Evolutionary conservation across 805 yeast genomes (phyloP), one percentile per base, ranked within the genome.

Genomic region (Cyberlindnera meyerae): DNA sequence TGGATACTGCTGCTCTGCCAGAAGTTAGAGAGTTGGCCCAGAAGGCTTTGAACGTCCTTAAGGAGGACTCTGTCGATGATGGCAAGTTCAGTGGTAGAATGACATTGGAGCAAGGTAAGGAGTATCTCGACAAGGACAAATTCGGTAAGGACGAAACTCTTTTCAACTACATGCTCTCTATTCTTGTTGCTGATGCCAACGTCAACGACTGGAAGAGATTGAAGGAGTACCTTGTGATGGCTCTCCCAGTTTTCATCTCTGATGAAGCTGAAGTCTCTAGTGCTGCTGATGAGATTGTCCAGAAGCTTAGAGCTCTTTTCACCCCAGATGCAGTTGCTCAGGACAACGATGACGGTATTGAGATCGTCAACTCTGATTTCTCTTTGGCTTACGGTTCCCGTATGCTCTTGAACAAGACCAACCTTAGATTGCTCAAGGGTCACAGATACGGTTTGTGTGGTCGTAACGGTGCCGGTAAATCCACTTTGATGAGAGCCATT

Each of bases 371-470:
- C 61, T 82, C 97, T 24, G 93, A 85, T 57, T 90, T 90, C 63
- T 93, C 97, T 0, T 70, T 90, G 48, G 98, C 98, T 26, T 93
- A 93, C 59, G 98, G 98, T 65, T 85, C 96, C 18, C 79, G 97
- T 66, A 90, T 90, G 97, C 74, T 93, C 51, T 70, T 90, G 52
- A 90, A 89, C 73, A 93, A 93, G 68, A 88, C 98, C 31, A 84
- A 74, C 43, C 68, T 90, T 59, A 77, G 95, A 57, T 73, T 90
- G 45, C 69, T 85, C 51, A 87, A 89, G 67, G 97, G 97, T 54
- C 97, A 86, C 66, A 77, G 98, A 65, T 90, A 90, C 58, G 98
- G 98, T 70, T 73, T 90, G 44, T 87, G 96, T 72, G 98, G 98
- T 60, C 75, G 97, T 66, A 90, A 90, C 60, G 98, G 98, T 74